Conservation (phyloP, 345 rosid genomes). For the Limnanthes douglasii region DNA sequence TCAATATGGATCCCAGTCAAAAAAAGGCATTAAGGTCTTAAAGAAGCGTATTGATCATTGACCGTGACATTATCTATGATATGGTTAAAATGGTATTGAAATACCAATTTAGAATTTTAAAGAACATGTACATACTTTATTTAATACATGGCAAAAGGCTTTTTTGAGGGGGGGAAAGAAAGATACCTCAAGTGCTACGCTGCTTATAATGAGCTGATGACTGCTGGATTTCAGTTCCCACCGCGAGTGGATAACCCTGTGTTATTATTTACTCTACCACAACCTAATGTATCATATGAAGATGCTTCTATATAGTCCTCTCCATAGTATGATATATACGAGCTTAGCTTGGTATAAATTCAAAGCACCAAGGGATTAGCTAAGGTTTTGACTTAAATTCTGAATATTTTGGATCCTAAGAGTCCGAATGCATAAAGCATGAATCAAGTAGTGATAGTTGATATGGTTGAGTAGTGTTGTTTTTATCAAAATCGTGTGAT, state of each 20-base stretch:
- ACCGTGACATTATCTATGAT: slow-evolving; percentile 84
- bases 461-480: slow-evolving; percentile 82
- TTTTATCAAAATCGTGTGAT: slow-evolving; percentile 67
- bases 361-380: slow-evolving; percentile 56
- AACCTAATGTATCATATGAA: slow-evolving; percentile 42
- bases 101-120: slow-evolving; percentile 83
- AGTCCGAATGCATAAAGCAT: slow-evolving; percentile 76
- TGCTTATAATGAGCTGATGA: slow-evolving; percentile 82
- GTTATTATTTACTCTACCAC: slow-evolving; percentile 92
- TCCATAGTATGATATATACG: slow-evolving; percentile 67
- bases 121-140: slow-evolving; percentile 70
- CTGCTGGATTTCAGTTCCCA: slow-evolving; percentile 84
- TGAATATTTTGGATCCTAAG: slow-evolving; percentile 71
- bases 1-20: slow-evolving; percentile 81
- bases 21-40: slow-evolving; percentile 75
- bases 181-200: slow-evolving; percentile 72
- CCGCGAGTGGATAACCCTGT: slow-evolving; percentile 73
- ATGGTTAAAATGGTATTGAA: slow-evolving; percentile 97
- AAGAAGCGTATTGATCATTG: slow-evolving; percentile 85
- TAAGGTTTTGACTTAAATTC: slow-evolving; percentile 74
- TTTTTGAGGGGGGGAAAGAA: slow-evolving; percentile 69
- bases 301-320: slow-evolving; percentile 92
- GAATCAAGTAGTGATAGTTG: slow-evolving; percentile 80
- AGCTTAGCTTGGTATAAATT: slow-evolving; percentile 62
- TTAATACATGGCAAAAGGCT: slow-evolving; percentile 52